A percentile compares a stretch with the other conserved stretches of the same genome.
Evolutionary conservation across 2,329 filamentous ascomycete genomes (phyloP).

Genomic region (Fusarium haematococcum): DNA sequence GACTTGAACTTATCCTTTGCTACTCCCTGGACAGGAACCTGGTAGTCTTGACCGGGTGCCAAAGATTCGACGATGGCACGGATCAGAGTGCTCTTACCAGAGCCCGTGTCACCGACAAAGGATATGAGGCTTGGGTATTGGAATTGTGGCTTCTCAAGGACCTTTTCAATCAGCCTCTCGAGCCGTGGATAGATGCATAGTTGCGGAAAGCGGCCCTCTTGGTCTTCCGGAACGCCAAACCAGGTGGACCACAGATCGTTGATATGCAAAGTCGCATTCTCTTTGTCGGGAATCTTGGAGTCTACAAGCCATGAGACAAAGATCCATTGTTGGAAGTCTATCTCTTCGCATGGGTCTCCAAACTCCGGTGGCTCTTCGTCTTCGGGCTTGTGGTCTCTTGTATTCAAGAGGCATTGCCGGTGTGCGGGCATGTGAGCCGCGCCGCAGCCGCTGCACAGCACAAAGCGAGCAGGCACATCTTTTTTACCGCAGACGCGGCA

Average conservation of each 20-base stretch:
- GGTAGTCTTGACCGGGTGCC: not conserved
- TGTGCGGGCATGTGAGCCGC: not conserved
- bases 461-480: not conserved
- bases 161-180: not conserved
- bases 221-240: not conserved
- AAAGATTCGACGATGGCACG: not conserved
- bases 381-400: not conserved
- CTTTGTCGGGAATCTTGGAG: not conserved
- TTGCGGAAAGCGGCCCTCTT: not conserved
- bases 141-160: not conserved
- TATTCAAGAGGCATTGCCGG: not conserved
- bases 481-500: not conserved
- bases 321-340: not conserved
- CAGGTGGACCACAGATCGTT: not conserved
- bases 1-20: not conserved
- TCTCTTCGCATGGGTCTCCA: not conserved
- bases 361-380: not conserved
- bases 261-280: not conserved
- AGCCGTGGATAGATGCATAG: not conserved
- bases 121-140: conserved; percentile 4
- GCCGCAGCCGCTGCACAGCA: not conserved
- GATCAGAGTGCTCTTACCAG: not conserved
- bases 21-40: not conserved
- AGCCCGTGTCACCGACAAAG: not conserved
- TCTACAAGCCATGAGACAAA: not conserved